Conservation (phyloP, 495 filamentous ascomycete species). For the Penicillium psychrofluorescens region DNA sequence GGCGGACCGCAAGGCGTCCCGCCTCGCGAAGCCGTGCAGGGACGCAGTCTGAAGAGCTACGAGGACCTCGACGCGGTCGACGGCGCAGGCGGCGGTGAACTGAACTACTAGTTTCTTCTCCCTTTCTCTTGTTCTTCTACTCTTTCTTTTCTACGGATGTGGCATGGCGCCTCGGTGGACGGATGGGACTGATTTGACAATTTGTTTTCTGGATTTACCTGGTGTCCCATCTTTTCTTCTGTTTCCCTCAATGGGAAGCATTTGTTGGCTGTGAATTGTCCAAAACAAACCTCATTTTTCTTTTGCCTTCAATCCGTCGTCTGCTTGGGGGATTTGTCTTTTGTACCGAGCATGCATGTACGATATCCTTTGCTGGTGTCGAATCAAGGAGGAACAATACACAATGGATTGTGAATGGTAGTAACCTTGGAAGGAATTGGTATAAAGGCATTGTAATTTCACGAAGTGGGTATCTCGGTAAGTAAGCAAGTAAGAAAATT, state of each 20-base stretch:
- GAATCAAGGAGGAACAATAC: no score
- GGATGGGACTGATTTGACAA: no score
- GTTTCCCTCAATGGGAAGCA: no score
- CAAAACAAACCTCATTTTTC: background rate
- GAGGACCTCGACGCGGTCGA: conserved; percentile 85
- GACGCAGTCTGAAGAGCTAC: conserved; percentile 88
- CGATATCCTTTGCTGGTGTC: background rate
- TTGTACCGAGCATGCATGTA: conserved; percentile 1
- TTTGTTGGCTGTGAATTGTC: background rate
- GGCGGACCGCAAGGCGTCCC: conserved; percentile 64
- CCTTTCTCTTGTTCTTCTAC: background rate
- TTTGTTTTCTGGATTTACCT: background rate
- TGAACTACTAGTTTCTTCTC: conserved; percentile 47
- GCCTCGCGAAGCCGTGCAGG: conserved; percentile 79
- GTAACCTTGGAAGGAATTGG: no score
- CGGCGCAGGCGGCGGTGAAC: conserved; percentile 46
- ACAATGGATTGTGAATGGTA: no score
- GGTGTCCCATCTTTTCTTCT: no score
- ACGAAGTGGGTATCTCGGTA: no score
- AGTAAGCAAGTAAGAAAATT: no score
- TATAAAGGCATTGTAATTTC: no score
- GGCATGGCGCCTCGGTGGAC: background rate
- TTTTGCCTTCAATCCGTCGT: background rate
- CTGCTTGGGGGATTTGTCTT: background rate
- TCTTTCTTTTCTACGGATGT: background rate